A percentile compares a stretch with the other conserved stretches of the same genome.
Conservation (phyloP, 331 rosid species). For the Quercus phellos region DNA sequence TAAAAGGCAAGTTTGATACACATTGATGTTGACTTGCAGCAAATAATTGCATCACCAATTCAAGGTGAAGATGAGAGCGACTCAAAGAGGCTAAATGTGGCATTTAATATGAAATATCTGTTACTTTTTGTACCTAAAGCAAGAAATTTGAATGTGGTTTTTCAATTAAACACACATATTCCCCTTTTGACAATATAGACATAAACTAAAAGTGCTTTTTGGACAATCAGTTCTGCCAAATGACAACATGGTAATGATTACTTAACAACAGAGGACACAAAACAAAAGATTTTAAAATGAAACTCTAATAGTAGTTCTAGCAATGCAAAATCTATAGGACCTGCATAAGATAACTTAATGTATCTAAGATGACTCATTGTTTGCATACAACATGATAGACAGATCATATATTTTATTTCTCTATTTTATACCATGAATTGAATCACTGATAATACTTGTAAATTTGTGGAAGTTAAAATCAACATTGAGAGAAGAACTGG, state of each 20-base stretch:
- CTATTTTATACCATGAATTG: background rate
- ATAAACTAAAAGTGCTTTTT: background rate
- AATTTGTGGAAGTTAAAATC: background rate
- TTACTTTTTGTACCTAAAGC: background rate
- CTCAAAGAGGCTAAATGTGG: background rate
- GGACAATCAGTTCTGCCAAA: background rate
- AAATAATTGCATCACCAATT: background rate
- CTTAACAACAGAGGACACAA: background rate
- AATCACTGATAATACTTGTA: background rate
- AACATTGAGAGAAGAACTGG: background rate
- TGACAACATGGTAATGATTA: background rate
- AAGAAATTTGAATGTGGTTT: background rate
- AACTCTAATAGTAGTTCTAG: background rate
- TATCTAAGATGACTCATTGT: background rate
- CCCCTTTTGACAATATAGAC: background rate
- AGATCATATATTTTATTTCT: background rate
- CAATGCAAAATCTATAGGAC: background rate
- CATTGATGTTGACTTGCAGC: background rate
- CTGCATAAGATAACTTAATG: background rate
- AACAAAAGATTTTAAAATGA: background rate
- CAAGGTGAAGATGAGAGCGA: background rate
- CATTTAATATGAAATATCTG: background rate
- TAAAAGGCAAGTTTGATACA: background rate
- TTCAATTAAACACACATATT: background rate
- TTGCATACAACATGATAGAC: background rate